phyloP scores from a whole-genome alignment of 495 filamentous ascomycete species.

The Penicillium riverlandense region DNA sequence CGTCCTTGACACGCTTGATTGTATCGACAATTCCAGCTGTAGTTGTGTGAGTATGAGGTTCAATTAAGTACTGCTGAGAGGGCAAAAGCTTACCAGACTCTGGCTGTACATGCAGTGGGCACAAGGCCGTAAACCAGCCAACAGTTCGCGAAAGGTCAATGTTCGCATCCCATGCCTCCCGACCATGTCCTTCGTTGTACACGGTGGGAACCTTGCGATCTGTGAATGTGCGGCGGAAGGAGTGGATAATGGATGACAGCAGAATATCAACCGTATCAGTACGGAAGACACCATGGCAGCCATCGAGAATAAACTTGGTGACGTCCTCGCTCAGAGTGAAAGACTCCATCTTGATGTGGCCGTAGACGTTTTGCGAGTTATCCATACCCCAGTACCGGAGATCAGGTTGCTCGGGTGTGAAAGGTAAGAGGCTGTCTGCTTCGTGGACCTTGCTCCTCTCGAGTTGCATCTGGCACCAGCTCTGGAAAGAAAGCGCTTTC shows the following conservation, averaged over 20 bases:
- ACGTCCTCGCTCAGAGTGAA: conserved; percentile 38
- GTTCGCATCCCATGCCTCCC: conserved; percentile 40
- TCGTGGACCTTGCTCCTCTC: conserved; percentile 25
- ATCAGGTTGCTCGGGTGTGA: conserved; percentile 23
- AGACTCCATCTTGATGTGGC: conserved; percentile 34
- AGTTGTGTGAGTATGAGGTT: background rate
- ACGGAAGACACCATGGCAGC: conserved; percentile 36
- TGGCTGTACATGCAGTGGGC: conserved; percentile 30
- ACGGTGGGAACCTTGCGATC: conserved; percentile 51
- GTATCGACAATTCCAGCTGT: conserved; percentile 22
- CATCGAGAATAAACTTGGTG: conserved; percentile 35
- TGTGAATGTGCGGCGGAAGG: conserved; percentile 39
- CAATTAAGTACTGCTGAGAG: background rate
- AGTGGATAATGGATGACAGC: conserved; percentile 41
- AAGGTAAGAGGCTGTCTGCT: conserved; percentile 21
- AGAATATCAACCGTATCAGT: conserved; percentile 51
- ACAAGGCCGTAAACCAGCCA: conserved; percentile 56
- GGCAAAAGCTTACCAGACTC: conserved; percentile 22
- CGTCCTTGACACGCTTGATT: conserved; percentile 42
- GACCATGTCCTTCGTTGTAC: conserved; percentile 50
- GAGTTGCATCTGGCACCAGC: conserved; percentile 48
- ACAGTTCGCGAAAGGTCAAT: conserved; percentile 51
- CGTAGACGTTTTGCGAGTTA: conserved; percentile 35
- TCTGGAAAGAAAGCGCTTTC: conserved; percentile 53
- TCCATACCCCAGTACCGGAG: conserved; percentile 50